Base-by-base conservation (phyloP, 208 protist species). In the Strigomonas galati region DNA sequence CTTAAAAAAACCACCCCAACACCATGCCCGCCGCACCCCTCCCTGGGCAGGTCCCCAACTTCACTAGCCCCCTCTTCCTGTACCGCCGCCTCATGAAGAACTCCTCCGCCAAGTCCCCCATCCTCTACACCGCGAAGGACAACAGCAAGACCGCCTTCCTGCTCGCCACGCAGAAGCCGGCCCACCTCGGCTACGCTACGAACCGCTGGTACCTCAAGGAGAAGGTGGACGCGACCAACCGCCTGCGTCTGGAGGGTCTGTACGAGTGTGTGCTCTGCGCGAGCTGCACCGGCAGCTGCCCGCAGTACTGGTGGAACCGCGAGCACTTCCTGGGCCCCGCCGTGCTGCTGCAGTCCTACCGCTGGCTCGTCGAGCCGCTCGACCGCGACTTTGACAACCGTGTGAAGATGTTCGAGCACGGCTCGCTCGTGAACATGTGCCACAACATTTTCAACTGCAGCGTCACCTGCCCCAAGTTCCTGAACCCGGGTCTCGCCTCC, bases 361-460 rank as follows among this genome's bases (percentile, higher is more conserved):
- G 88, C 62, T 96, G 87, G 86, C 72, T 96, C 6, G 88, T 93
- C 58, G 91, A 96, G 78, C 89, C 91, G 4, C 85, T 94, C 19
- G 91, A 96, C 62, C 77, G 82, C 52, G 85, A 93, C 74, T 91
- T 93, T 32, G 86, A 94, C 63, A 79, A 80, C 62, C 81, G 91
- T 27, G 76, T 96, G 58, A 81, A 83, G 62, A 86, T 91, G 78
- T 90, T 93, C 69, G 87, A 96, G 76, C 85, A 91, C 61, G 86
- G 87, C 65, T 76, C 74, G 24, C 76, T 88, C 12, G 79, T 94
- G 69, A 93, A 93, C 76, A 92, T 94, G 78, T 96, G 91, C 74
- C 91, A 96, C 71, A 96, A 93, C 70, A 94, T 96, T 63, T 93
- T 94, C 73, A 96, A 96, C 71, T 96, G 91, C 81, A 85, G 67